Percentiles rank a stretch among this genome's conserved stretches.
Evolutionary conservation across 768 basidiomycete genomes (phyloP).

Genomic region (Phanerochaete carnosa): DNA sequence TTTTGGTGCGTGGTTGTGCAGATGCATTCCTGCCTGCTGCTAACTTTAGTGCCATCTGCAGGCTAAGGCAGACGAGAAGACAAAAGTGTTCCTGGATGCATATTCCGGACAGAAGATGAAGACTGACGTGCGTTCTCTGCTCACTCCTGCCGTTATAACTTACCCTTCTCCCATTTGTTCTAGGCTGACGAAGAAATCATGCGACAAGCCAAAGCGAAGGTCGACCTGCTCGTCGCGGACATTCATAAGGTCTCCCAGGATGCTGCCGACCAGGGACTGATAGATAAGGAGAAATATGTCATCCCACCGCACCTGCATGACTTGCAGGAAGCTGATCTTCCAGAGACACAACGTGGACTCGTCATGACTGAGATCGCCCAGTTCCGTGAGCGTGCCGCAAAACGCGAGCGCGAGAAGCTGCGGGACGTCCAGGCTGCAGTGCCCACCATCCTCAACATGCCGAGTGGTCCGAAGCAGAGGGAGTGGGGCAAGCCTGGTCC

Average conservation of each 20-base stretch:
- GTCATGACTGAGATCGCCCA: constrained; percentile 96
- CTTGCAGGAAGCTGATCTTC: constrained; percentile 93
- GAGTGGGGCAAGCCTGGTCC: constrained; percentile 71
- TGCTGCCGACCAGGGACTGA: constrained; percentile 67
- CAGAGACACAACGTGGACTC: constrained; percentile 88
- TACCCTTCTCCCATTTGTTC: background rate
- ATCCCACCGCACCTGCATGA: constrained; percentile 97
- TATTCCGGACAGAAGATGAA: constrained; percentile 77
- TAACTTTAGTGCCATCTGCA: constrained; percentile 29
- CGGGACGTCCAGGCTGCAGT: constrained; percentile 65
- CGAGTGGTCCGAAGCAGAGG: constrained; percentile 72
- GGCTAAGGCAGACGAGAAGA: constrained; percentile 98
- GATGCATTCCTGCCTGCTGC: background rate
- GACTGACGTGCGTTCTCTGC: constrained; percentile 62
- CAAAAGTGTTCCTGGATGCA: constrained; percentile 80
- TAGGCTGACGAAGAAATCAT: constrained; percentile 71
- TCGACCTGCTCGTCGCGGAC: constrained; percentile 64
- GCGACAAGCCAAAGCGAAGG: constrained; percentile 59
- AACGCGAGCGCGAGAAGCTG: constrained; percentile 85
- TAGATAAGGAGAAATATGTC: constrained; percentile 83
- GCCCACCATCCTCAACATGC: constrained; percentile 35
- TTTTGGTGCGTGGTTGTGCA: constrained; percentile 57
- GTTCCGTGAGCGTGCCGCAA: constrained; percentile 92
- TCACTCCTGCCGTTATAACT: constrained; percentile 3
- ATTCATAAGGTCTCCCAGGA: constrained; percentile 74